A percentile compares a stretch with the other conserved stretches of the same genome.
Conservation (phyloP, 768 basidiomycete genomes). For the Suillus luteus region DNA sequence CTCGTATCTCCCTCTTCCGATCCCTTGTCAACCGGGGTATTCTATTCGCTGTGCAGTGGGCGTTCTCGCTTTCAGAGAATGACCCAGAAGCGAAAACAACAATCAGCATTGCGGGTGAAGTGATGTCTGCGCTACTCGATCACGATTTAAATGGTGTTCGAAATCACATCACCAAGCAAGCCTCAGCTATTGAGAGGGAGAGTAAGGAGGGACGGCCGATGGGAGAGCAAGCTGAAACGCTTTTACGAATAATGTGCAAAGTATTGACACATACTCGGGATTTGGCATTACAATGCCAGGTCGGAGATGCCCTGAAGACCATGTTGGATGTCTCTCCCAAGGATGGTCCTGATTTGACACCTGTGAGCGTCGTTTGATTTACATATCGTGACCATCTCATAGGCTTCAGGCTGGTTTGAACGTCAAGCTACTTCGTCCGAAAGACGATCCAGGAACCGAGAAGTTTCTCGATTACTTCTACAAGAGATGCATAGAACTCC, state of each 20-base stretch:
- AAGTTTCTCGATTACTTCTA: slow-evolving; percentile 94
- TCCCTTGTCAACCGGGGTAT: slow-evolving; percentile 86
- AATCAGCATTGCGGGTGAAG: slow-evolving; percentile 83
- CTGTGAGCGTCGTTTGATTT: slow-evolving; percentile 28
- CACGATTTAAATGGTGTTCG: slow-evolving; percentile 90
- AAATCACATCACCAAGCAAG: slow-evolving; percentile 81
- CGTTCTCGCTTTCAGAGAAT: slow-evolving; percentile 68
- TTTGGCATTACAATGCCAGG: slow-evolving; percentile 84
- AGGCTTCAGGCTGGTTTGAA: slow-evolving; percentile 30
- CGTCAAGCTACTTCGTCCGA: slow-evolving; percentile 55
- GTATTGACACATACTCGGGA: slow-evolving; percentile 81
- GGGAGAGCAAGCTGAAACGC: slow-evolving; percentile 67
- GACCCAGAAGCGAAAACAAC: slow-evolving; percentile 53
- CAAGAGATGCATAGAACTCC: slow-evolving; percentile 72
- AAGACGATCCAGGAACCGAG: slow-evolving; percentile 86
- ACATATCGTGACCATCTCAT: slow-evolving; percentile 12
- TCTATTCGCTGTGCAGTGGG: slow-evolving; percentile 92
- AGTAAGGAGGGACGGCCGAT: slow-evolving; percentile 55
- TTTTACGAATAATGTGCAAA: slow-evolving; percentile 73
- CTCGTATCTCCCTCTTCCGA: slow-evolving; percentile 84
- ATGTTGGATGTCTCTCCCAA: slow-evolving; percentile 76
- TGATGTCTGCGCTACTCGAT: slow-evolving; percentile 83
- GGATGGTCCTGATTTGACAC: slow-evolving; percentile 38
- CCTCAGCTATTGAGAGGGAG: slow-evolving; percentile 69
- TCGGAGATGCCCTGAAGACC: slow-evolving; percentile 83